Evolutionary conservation across 768 basidiomycete species (phyloP).

Genomic region (Pisolithus tinctorius): DNA sequence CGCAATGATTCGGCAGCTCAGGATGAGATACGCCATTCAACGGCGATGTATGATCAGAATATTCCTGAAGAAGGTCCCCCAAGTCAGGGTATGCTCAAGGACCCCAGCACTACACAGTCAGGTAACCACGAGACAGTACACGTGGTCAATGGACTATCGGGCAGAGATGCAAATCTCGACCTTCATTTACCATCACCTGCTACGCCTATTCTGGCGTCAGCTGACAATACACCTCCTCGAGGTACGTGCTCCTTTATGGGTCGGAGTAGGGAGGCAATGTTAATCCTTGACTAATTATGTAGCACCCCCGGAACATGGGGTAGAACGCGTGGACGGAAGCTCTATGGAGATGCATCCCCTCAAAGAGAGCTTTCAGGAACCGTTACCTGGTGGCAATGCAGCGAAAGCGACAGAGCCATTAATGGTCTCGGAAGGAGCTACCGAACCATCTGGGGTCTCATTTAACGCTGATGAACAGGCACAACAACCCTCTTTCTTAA

Average conservation of each 20-base stretch:
- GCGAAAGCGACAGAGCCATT: slow-evolving; percentile 2
- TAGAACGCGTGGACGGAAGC: slow-evolving; percentile 9
- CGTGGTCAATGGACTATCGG: slow-evolving; percentile 13
- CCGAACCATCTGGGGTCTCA: slow-evolving; percentile 6
- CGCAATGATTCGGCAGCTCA: slow-evolving; percentile 24
- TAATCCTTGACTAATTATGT: slow-evolving; percentile 7
- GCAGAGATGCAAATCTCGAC: slow-evolving; percentile 9
- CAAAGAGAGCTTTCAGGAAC: slow-evolving; percentile 4
- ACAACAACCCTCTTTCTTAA: slow-evolving; percentile 8
- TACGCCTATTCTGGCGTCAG: slow-evolving; percentile 6
- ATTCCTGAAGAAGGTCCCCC: slow-evolving; percentile 14
- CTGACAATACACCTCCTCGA: slow-evolving; percentile 4
- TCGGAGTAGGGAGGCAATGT: neutral
- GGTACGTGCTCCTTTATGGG: slow-evolving; percentile 10
- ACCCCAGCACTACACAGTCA: slow-evolving; percentile 11
- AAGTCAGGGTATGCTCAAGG: slow-evolving; percentile 12
- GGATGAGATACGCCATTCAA: slow-evolving; percentile 26
- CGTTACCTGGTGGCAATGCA: slow-evolving; percentile 3
- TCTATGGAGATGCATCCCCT: slow-evolving; percentile 3
- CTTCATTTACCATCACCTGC: slow-evolving; percentile 8
- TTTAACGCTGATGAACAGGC: slow-evolving; percentile 5
- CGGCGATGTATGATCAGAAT: slow-evolving; percentile 3
- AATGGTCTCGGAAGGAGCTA: slow-evolving; percentile 6
- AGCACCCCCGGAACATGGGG: slow-evolving; percentile 11
- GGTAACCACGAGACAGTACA: slow-evolving; percentile 18